Evolutionary conservation across 176 grass and related monocot genomes (phyloP).

Genomic region (Paspalum notatum): DNA sequence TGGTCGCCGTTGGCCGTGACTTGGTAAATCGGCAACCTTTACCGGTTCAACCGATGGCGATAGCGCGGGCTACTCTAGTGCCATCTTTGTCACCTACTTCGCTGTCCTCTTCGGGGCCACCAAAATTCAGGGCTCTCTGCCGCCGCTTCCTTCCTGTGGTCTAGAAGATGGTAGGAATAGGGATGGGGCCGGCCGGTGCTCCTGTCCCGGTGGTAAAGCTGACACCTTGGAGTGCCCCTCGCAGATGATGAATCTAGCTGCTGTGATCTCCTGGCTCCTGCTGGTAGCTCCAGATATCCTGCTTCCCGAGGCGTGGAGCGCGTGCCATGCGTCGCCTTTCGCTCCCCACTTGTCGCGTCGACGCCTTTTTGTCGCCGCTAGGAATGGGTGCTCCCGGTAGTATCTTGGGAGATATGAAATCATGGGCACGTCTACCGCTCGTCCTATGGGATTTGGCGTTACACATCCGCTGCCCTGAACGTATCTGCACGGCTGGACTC

Average conservation of each 20-base stretch:
- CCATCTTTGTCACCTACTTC: conserved; percentile 12
- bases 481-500: background rate
- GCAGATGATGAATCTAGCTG: background rate
- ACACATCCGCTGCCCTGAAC: background rate
- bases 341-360: background rate
- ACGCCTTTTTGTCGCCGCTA: conserved; percentile 6
- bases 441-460: background rate
- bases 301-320: conserved; percentile 19
- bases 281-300: background rate
- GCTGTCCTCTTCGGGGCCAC: conserved; percentile 12
- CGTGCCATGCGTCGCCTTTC: background rate
- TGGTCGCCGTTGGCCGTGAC: conserved; percentile 28
- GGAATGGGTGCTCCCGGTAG: background rate
- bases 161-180: background rate
- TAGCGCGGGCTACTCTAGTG: conserved; percentile 22
- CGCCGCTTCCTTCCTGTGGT: conserved; percentile 7
- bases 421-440: background rate
- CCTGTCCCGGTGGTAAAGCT: conserved; percentile 10
- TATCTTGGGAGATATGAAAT: conserved; percentile 18
- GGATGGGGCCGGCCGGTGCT: background rate
- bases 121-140: background rate
- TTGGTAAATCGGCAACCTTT: conserved; percentile 49
- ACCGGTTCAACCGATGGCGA: conserved; percentile 46
- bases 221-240: background rate
- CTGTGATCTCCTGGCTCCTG: background rate